These are phyloP conservation scores for Aegilops bicornis DNA, from an alignment of 176 grass and related monocot species.

Conservation along the genomic window DNA sequence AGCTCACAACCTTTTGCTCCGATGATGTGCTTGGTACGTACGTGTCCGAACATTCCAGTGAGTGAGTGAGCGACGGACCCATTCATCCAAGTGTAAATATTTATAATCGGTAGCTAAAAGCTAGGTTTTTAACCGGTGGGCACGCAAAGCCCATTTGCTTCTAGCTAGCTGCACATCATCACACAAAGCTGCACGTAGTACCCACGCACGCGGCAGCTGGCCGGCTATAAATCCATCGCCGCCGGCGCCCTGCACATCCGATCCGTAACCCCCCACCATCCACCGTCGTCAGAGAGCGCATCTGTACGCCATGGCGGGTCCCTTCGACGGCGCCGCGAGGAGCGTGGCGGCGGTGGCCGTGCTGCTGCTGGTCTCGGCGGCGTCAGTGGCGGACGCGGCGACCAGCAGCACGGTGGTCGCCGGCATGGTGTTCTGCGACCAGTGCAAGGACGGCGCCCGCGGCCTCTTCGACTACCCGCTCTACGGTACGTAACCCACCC, in stretches of 20 bases:
- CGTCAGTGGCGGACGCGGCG: background rate
- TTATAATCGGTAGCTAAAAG: background rate
- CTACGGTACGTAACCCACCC: slow-evolving; percentile 33
- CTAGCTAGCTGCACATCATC: background rate
- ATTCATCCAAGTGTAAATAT: background rate
- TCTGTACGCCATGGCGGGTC: background rate
- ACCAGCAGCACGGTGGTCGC: slow-evolving; percentile 62
- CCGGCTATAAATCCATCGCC: background rate
- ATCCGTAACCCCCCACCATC: too few species aligned
- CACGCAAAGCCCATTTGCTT: slow-evolving; percentile 8
- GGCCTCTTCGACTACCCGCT: slow-evolving; percentile 85
- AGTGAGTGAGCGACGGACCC: too few species aligned
- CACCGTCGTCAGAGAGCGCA: background rate
- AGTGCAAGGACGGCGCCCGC: slow-evolving; percentile 74
- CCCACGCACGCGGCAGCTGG: too few species aligned
- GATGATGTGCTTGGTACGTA: background rate
- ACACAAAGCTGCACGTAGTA: background rate
- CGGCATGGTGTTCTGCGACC: slow-evolving; percentile 91
- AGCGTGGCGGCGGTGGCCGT: background rate
- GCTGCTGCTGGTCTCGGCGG: background rate
- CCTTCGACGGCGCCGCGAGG: background rate
- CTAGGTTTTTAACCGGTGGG: background rate
- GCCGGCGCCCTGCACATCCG: background rate
- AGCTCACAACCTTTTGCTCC: background rate
- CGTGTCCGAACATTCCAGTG: background rate